A percentile compares a stretch with the other conserved stretches of the same genome.
Evolutionary conservation across 305 asterid genomes (phyloP).

Genomic region (Fraxinus angustifolia): DNA sequence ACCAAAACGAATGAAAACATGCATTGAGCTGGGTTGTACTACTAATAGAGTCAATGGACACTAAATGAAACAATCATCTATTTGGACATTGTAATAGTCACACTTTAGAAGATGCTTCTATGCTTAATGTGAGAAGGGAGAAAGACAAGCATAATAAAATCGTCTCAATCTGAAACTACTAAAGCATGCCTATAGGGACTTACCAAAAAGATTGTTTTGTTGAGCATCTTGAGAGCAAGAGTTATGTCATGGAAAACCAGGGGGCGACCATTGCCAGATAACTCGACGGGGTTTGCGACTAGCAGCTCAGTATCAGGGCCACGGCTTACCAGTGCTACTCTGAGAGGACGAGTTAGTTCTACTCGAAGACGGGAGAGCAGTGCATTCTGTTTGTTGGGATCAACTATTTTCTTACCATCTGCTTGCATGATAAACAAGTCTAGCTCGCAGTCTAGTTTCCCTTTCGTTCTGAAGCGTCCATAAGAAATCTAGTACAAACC

Average conservation of each 20-base stretch:
- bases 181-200: neutral
- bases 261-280: slow-evolving; percentile 81
- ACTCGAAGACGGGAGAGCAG: slow-evolving; percentile 53
- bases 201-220: slow-evolving; percentile 70
- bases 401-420: slow-evolving; percentile 80
- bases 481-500: slow-evolving; percentile 57
- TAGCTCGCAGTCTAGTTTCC: slow-evolving; percentile 56
- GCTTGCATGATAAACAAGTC: slow-evolving; percentile 85
- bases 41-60: neutral
- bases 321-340: slow-evolving; percentile 65
- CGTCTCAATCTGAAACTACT: neutral
- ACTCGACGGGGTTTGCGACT: slow-evolving; percentile 73
- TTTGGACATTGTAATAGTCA: neutral
- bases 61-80: neutral
- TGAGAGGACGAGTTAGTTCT: slow-evolving; percentile 75
- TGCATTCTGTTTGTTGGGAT: slow-evolving; percentile 52
- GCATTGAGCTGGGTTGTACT: neutral
- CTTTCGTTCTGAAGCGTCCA: slow-evolving; percentile 62
- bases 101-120: neutral
- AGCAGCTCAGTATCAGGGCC: slow-evolving; percentile 85
- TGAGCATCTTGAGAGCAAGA: slow-evolving; percentile 73
- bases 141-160: neutral
- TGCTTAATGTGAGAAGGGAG: neutral
- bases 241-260: slow-evolving; percentile 73
- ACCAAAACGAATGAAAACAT: neutral